Percentiles rank a stretch among this genome's conserved stretches.
phyloP scores from a whole-genome alignment of 1,284 basidiomycete species.

The Wallemia mellicola region DNA sequence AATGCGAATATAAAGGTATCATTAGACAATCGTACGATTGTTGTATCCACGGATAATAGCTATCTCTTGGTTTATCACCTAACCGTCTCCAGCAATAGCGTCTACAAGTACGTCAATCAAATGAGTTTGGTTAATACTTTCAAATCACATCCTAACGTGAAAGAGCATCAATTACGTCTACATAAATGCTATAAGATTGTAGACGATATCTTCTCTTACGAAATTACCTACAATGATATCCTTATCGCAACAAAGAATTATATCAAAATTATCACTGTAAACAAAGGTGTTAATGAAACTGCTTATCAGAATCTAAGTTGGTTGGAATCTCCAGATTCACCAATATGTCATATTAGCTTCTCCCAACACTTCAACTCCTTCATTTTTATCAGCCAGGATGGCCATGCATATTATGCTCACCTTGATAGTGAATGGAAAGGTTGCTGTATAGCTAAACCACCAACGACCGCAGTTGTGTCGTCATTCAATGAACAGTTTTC shows the following conservation, averaged over 20 bases:
- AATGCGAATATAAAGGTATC: not conserved
- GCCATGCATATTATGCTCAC: not conserved
- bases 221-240: not conserved
- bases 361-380: not conserved
- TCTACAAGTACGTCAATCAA: not conserved
- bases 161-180: not conserved
- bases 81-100: not conserved
- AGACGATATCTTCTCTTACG: not conserved
- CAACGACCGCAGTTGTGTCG: not conserved
- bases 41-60: not conserved
- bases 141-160: not conserved
- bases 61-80: not conserved
- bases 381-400: not conserved
- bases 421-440: not conserved
- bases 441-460: not conserved
- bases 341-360: not conserved
- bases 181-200: not conserved
- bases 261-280: not conserved
- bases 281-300: not conserved
- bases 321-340: not conserved
- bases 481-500: not conserved
- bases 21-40: not conserved
- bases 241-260: not conserved
- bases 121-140: not conserved
- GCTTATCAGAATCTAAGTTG: not conserved